phyloP scores from a whole-genome alignment of 2,329 filamentous ascomycete species.

The Colletotrichum destructivum region DNA sequence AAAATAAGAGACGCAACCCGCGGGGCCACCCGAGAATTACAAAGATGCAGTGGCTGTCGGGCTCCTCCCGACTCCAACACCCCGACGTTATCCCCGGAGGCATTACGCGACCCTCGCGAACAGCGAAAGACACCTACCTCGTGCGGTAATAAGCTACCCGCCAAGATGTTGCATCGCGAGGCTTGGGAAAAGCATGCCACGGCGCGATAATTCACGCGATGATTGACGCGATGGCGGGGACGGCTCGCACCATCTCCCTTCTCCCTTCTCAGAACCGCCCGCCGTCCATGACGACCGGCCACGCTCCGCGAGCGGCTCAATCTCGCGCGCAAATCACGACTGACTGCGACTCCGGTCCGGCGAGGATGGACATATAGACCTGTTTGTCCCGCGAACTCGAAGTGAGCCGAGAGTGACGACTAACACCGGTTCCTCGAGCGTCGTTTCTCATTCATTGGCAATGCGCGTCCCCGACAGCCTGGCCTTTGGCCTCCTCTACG shows the following conservation, averaged over 20 bases:
- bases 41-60: neutral
- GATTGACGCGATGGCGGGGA: conserved; percentile 25
- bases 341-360: neutral
- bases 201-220: conserved; percentile 18
- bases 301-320: neutral
- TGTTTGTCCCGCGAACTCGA: neutral
- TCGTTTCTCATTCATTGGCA: neutral
- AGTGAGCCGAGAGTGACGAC: neutral
- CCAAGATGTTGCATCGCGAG: conserved; percentile 17
- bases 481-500: neutral
- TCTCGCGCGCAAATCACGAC: neutral
- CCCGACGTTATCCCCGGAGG: neutral
- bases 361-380: neutral
- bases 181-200: conserved; percentile 10
- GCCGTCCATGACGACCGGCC: neutral
- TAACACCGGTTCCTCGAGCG: neutral
- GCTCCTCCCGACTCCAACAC: neutral
- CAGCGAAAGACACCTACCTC: conserved; percentile 1
- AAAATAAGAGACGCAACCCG: neutral
- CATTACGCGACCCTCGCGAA: neutral
- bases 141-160: conserved; percentile 7
- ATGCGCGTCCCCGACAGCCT: conserved; percentile 3
- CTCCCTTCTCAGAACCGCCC: neutral
- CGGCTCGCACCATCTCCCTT: conserved; percentile 17
- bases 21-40: neutral